These are phyloP conservation scores for Zygosaccharomyces sapae DNA, from an alignment of 1,139 yeast genomes.

Conservation along the genomic window DNA sequence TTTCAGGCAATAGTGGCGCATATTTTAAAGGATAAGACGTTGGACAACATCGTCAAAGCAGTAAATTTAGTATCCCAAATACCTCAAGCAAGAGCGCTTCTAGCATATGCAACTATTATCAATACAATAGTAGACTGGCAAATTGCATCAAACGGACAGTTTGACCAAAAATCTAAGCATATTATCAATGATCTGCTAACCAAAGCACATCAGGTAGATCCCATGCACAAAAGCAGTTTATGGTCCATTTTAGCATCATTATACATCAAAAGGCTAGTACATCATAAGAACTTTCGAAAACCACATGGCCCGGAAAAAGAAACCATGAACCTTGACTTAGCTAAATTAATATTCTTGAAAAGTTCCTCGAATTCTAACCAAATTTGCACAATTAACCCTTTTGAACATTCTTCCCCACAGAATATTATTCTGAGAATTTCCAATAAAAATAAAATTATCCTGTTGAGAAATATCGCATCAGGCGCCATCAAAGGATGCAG, in stretches of 20 bases:
- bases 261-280: conserved; percentile 21
- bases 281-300: conserved; percentile 11
- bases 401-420: conserved; percentile 19
- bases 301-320: neutral
- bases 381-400: conserved; percentile 22
- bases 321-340: conserved; percentile 18
- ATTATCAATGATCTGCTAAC: conserved; percentile 20
- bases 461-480: conserved; percentile 26
- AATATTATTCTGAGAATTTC: conserved; percentile 21
- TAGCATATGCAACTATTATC: conserved; percentile 21
- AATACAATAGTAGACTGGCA: conserved; percentile 21
- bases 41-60: conserved; percentile 22
- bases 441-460: conserved; percentile 21
- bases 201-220: conserved; percentile 26
- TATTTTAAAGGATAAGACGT: conserved; percentile 15
- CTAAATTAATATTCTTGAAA: conserved; percentile 19
- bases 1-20: conserved; percentile 23
- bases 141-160: conserved; percentile 10
- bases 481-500: conserved; percentile 19
- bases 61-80: conserved; percentile 20
- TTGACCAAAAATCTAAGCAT: conserved; percentile 11
- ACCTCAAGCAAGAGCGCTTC: conserved; percentile 16
- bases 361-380: neutral
- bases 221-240: conserved; percentile 17
- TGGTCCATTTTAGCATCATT: conserved; percentile 28